Base-by-base conservation (phyloP, 768 basidiomycete genomes). In the Phanerochaete carnosa region DNA sequence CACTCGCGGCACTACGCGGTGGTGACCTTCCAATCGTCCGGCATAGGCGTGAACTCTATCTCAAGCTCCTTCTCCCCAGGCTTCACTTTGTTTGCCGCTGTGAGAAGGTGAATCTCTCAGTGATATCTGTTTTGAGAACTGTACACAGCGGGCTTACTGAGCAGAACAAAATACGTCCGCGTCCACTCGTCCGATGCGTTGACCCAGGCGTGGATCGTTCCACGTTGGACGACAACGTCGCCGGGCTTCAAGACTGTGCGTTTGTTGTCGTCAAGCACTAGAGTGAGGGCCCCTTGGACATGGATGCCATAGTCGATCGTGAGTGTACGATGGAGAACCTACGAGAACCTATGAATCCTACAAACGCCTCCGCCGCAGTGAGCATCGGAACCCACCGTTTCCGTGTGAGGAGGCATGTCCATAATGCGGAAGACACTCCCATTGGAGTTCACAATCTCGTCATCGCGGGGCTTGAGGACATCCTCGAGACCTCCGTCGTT, bases 121-220 rank as follows among this genome's bases (percentile, higher is more conserved):
- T 32, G 19, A 46, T n/a, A 46, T 5, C 19, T 5, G 6, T 5
- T 19, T 46, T 7, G 19, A 52, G 4, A n/a, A 25, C 12, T 25
- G 8, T 8, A n/a, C 16, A 29, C 11, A 13, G 28, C 25, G 16
- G 9, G 45, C 60, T 47, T 47, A 69, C 68, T 63, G n/a, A 72
- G 58, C 53, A 63, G 51, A 13, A 68, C 63, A 23, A 63, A 68
- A 32, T 68, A 68, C 29, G 69, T 65, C 16, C 68, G 55, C 29
- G 61, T 59, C 70, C 70, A 72, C 49, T 70, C 66, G 1, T 55
- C 55, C 0, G 63, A 62, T 29, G 70, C 70, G 39, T 71, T 70
- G 29, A 61, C 59, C 70, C 70, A 71, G 46, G 69, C 66, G 1
- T 71, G 69, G 49, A 65, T 60, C 5, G 69, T 69, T 0, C 67